Conservation (phyloP, 371 early-diverging fungal species). For the Mucor indicus region DNA sequence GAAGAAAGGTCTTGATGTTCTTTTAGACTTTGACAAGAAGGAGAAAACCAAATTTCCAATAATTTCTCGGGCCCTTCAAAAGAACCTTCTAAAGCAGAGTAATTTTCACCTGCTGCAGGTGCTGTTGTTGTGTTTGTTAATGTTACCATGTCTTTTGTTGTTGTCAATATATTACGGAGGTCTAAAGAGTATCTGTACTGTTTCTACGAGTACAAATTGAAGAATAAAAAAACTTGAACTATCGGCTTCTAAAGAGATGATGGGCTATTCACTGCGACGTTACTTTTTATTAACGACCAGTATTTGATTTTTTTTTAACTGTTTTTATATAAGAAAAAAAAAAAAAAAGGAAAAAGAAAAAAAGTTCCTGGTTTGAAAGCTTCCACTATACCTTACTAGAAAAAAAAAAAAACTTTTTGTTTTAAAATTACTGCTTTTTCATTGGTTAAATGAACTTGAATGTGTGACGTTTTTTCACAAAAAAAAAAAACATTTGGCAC, state of each 20-base stretch:
- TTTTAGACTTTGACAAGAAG: constrained; percentile 35
- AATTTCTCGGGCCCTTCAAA: constrained; percentile 96
- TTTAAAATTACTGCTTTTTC: too few relatives aligned
- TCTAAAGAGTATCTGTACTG: constrained; percentile 24
- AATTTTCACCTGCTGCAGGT: constrained; percentile 32
- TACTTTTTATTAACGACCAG: constrained; percentile 8
- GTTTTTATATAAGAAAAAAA: constrained; percentile 5
- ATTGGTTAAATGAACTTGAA: too few relatives aligned
- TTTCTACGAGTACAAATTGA: constrained; percentile 20
- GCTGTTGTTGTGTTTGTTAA: constrained; percentile 4
- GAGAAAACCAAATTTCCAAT: constrained; percentile 92
- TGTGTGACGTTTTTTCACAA: too few relatives aligned
- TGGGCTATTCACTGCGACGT: constrained; percentile 21
- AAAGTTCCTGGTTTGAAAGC: background rate
- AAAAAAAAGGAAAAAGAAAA: background rate
- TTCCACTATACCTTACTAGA: too few relatives aligned
- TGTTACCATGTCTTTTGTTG: background rate
- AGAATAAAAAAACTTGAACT: constrained; percentile 2
- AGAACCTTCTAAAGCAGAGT: constrained; percentile 46
- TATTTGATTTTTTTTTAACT: constrained; percentile 1
- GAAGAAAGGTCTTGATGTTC: constrained; percentile 25
- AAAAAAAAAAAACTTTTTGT: too few relatives aligned
- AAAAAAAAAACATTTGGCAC: too few relatives aligned
- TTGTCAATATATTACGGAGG: constrained; percentile 14
- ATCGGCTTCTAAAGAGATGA: constrained; percentile 28